Percentiles rank a stretch among this genome's conserved stretches.
Conservation (phyloP, 768 basidiomycete species). For the Suillus hirtellus region DNA sequence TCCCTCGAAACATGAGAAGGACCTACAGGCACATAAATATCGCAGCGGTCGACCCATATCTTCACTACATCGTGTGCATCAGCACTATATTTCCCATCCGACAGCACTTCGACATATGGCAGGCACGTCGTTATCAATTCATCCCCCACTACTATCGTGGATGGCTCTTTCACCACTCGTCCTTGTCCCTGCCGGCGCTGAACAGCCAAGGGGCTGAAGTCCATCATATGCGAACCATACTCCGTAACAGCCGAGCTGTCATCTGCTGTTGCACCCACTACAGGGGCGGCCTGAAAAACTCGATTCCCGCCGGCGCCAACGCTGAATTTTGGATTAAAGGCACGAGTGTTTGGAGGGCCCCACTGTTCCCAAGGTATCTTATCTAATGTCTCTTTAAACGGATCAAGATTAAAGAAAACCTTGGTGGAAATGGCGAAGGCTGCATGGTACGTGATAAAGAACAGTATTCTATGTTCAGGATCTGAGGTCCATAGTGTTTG, state of each 20-base stretch:
- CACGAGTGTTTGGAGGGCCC: constrained; percentile 3
- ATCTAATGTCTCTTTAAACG: neutral
- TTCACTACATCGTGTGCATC: no score
- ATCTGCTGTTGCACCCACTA: no score
- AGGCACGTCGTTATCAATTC: neutral
- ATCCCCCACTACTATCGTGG: neutral
- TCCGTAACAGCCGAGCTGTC: neutral
- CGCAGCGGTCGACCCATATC: no score
- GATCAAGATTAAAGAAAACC: neutral
- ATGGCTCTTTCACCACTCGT: constrained; percentile 1
- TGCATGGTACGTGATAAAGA: neutral
- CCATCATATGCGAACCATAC: neutral
- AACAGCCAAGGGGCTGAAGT: neutral
- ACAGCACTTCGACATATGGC: neutral
- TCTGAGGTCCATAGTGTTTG: neutral
- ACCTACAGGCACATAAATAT: no score
- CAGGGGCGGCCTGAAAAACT: no score
- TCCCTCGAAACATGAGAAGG: no score
- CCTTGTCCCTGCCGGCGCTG: neutral
- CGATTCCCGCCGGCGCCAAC: neutral
- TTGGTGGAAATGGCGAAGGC: neutral
- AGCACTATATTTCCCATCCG: no score
- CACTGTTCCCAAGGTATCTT: constrained; percentile 5
- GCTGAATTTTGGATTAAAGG: neutral
- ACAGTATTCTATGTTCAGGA: neutral